These are phyloP conservation scores for Ganoderma sp. DNA, from an alignment of 1,284 basidiomycete genomes.

Conservation along the genomic window DNA sequence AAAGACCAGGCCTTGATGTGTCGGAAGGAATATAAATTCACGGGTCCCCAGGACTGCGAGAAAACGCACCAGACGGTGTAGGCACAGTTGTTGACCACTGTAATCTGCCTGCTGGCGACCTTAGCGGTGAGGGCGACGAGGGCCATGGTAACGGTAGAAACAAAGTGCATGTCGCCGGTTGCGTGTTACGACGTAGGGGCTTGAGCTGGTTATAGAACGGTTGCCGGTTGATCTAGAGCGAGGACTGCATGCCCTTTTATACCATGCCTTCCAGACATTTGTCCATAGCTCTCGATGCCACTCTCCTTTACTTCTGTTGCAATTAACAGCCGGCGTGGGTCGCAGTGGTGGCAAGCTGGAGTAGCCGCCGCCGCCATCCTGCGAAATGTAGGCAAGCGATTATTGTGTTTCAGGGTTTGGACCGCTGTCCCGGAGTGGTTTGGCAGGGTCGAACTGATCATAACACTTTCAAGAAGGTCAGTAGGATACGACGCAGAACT, in stretches of 20 bases:
- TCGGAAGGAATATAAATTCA: too few relatives aligned
- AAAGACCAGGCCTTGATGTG: constrained; percentile 28
- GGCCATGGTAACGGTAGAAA: constrained; percentile 9
- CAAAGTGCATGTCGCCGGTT: background rate
- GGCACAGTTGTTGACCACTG: constrained; percentile 26
- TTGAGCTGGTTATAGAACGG: background rate
- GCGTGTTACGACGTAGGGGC: background rate
- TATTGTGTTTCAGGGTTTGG: background rate
- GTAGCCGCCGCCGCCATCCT: background rate
- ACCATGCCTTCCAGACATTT: background rate
- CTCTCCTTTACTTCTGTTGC: background rate
- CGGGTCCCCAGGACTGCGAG: too few relatives aligned
- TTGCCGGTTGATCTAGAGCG: background rate
- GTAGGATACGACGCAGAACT: background rate
- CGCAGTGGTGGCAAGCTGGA: background rate
- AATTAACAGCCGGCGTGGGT: background rate
- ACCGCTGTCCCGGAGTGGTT: background rate
- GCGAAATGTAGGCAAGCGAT: background rate
- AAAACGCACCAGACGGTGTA: constrained; percentile 26
- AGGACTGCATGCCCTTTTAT: background rate
- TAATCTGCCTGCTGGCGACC: constrained; percentile 20
- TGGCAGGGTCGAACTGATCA: background rate
- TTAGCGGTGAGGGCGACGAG: constrained; percentile 24
- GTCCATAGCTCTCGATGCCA: background rate
- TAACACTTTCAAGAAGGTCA: background rate